Conservation (phyloP, 177 flowering plant genomes). For the Vitis hybrid region DNA sequence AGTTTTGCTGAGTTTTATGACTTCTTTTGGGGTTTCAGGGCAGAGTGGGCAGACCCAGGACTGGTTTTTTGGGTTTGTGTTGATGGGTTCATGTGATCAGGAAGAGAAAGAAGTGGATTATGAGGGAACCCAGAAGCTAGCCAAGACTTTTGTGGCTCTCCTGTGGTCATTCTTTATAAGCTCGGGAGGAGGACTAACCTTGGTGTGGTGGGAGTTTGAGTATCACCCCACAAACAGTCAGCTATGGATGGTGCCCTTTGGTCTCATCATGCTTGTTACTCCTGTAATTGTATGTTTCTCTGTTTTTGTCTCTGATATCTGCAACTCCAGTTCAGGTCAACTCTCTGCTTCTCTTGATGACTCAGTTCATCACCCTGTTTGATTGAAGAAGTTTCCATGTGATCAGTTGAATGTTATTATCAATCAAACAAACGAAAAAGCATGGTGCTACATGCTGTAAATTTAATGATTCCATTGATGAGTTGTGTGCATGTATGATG, state of each 20-base stretch:
- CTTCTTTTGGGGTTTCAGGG: not conserved
- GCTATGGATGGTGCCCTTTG: conserved; percentile 80
- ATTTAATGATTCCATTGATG: too few species aligned
- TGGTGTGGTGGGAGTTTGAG: conserved; percentile 48
- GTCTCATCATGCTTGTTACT: conserved; percentile 51
- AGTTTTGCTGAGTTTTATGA: too few species aligned
- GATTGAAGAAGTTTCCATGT: too few species aligned
- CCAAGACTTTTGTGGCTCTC: conserved; percentile 18
- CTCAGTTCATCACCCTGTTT: conserved; percentile 11
- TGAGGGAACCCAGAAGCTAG: not conserved
- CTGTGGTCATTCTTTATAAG: conserved; percentile 38
- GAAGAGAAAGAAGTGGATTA: conserved; percentile 5
- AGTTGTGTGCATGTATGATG: too few species aligned
- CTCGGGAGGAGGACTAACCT: conserved; percentile 38
- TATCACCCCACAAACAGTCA: conserved; percentile 38
- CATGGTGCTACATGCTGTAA: too few species aligned
- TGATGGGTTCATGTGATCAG: conserved; percentile 7
- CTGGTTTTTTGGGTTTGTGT: not conserved
- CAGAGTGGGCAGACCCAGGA: not conserved
- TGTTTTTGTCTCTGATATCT: conserved; percentile 27
- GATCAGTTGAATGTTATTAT: too few species aligned
- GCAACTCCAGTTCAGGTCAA: not conserved
- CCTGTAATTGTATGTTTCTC: conserved; percentile 48
- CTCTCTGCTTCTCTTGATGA: not conserved
- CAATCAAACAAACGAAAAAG: too few species aligned